Evolutionary conservation across 1,284 basidiomycete genomes (phyloP), one percentile per base, ranked within the genome.

Genomic region (Rhizoctonia solani): DNA sequence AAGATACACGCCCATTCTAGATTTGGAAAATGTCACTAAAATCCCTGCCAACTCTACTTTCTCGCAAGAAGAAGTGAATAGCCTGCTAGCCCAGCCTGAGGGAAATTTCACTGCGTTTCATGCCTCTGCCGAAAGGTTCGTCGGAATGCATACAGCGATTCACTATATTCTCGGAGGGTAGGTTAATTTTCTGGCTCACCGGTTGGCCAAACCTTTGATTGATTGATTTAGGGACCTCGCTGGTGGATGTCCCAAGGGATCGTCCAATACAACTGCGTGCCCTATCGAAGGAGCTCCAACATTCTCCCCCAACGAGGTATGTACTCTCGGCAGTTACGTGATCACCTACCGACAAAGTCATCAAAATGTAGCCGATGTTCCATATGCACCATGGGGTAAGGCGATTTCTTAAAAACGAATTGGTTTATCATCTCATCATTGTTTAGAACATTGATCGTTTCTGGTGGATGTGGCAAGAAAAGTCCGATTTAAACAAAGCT

Each of bases 391-490:
- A 61, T 25, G 47, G 58, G 13, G 58, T 61, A 13, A 50, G 58
- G 37, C 37, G 8, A 8, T 16, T 39, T 39, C 37, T n/a, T n/a
- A n/a, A n/a, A n/a, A n/a, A n/a, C n/a, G n/a, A n/a, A 39, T 16
- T 39, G 9, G 16, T 39, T 8, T 39, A 8, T 39, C 16, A 39
- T 8, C 37, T 39, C 37, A 8, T 8, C 1, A 4, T 1, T n/a
- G 9, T 61, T 2, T 16, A 61, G 58, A 61, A 61, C 30, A 19
- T 61, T 13, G 58, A 61, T 21, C 58, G 58, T 4, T 47, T 61
- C 1, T 61, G 58, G 58, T 61, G 58, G 58, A 44, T 61, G 1
- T 61, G 58, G 58, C 58, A 61, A 39, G 58, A 61, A n/a, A 61
- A 61, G n/a, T 49, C n/a, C 21, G 8, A 6, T 8, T 19, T 13